Evolutionary conservation across 1,284 basidiomycete species (phyloP).

Genomic region (Lentinula novae-zelandiae): DNA sequence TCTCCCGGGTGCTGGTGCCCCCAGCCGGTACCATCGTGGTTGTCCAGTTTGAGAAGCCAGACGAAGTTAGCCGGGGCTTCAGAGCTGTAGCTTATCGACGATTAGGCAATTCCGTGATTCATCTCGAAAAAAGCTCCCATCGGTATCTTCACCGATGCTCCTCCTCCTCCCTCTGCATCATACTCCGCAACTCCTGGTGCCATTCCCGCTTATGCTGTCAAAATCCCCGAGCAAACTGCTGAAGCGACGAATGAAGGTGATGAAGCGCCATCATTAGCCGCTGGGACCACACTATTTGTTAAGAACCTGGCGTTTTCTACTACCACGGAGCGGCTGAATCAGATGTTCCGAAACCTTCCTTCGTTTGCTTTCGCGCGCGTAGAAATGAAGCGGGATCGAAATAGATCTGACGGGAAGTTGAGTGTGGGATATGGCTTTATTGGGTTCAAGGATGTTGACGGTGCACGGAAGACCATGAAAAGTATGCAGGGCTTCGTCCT

Average conservation of each 20-base stretch:
- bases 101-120: slow-evolving; percentile 86
- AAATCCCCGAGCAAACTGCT: slow-evolving; percentile 36
- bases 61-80: slow-evolving; percentile 77
- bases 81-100: slow-evolving; percentile 83
- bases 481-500: slow-evolving; percentile 81
- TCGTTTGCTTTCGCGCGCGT: slow-evolving; percentile 88
- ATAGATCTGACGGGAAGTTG: slow-evolving; percentile 55
- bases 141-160: slow-evolving; percentile 63
- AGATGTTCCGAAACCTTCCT: slow-evolving; percentile 75
- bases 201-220: slow-evolving; percentile 38
- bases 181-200: slow-evolving; percentile 15
- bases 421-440: slow-evolving; percentile 98
- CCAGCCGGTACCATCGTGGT: slow-evolving; percentile 94
- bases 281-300: slow-evolving; percentile 87
- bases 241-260: slow-evolving; percentile 22
- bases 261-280: slow-evolving; percentile 44
- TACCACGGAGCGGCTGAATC: slow-evolving; percentile 70
- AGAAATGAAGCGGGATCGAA: slow-evolving; percentile 89
- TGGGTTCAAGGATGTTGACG: slow-evolving; percentile 79
- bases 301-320: slow-evolving; percentile 94
- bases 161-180: slow-evolving; percentile 19
- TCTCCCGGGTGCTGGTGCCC: slow-evolving; percentile 81
- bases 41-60: slow-evolving; percentile 77
- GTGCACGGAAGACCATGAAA: slow-evolving; percentile 74
- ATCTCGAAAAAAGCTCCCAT: slow-evolving; percentile 90